Conservation (phyloP, 192 early-diverging fungal species). For the Umbelopsis isabellina region DNA sequence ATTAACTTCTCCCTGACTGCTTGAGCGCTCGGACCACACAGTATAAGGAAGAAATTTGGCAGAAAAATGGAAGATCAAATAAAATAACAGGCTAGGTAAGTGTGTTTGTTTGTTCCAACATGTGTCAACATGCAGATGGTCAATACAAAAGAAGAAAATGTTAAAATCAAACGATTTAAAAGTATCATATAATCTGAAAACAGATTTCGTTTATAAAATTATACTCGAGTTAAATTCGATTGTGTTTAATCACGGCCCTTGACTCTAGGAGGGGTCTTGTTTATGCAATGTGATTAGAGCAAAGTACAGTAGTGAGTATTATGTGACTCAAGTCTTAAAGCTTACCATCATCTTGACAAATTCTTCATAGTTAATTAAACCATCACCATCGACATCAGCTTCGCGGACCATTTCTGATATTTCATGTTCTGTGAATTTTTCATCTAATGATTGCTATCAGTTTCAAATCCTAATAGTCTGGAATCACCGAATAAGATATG, state of each 20-base stretch:
- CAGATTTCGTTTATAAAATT: not conserved
- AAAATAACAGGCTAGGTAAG: not conserved
- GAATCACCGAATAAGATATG: not conserved
- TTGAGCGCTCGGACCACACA: not conserved
- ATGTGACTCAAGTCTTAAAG: not conserved
- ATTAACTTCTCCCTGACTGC: not conserved
- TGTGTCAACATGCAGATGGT: too few relatives aligned
- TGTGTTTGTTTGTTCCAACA: too few relatives aligned
- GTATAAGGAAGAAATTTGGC: not conserved
- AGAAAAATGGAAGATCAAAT: not conserved
- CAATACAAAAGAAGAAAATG: too few relatives aligned
- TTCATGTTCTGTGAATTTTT: slow-evolving; percentile 32
- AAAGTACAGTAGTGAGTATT: not conserved
- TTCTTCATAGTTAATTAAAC: slow-evolving; percentile 87
- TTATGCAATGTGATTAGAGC: not conserved
- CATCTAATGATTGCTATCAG: slow-evolving; percentile 5
- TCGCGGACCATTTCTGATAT: slow-evolving; percentile 51
- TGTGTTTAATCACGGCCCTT: slow-evolving; percentile 12
- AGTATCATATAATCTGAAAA: not conserved
- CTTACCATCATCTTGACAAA: slow-evolving; percentile 77
- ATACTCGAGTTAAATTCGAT: not conserved
- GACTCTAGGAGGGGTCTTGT: slow-evolving; percentile 20
- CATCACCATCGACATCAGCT: slow-evolving; percentile 83
- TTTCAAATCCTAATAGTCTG: not conserved
- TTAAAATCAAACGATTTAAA: not conserved